These are phyloP conservation scores for Lentinula boryana DNA, from an alignment of 768 basidiomycete species.

Conservation along the genomic window DNA sequence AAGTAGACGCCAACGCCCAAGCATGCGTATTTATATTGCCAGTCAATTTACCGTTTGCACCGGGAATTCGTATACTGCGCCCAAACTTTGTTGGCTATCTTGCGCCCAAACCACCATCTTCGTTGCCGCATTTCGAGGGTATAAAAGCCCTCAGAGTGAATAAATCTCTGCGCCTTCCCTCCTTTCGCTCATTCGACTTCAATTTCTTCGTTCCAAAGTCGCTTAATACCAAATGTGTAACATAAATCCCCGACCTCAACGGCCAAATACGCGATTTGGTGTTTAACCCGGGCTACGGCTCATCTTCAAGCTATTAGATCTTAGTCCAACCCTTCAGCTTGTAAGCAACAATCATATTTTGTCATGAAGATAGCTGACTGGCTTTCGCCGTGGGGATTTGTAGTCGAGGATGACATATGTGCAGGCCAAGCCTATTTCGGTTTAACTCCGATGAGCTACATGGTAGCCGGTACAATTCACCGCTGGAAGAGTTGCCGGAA, in stretches of 20 bases:
- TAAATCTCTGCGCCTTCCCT: constrained; percentile 30
- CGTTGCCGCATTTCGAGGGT: constrained; percentile 80
- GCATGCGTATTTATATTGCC: background rate
- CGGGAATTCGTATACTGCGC: constrained; percentile 24
- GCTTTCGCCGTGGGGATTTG: background rate
- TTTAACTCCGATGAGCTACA: background rate
- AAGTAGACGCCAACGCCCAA: background rate
- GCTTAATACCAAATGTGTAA: background rate
- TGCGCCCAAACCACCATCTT: constrained; percentile 66
- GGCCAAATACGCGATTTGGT: background rate
- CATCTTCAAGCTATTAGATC: background rate
- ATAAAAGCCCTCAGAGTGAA: constrained; percentile 66
- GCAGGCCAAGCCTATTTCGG: background rate
- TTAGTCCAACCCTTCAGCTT: background rate
- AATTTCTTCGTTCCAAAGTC: background rate
- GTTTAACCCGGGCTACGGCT: background rate
- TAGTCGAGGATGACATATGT: background rate
- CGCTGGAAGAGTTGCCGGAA: background rate
- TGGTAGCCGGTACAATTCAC: background rate
- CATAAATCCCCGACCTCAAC: background rate
- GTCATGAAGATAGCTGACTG: background rate
- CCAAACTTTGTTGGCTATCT: constrained; percentile 27
- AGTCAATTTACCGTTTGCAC: background rate
- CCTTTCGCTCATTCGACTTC: background rate
- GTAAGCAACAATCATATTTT: background rate